Evolutionary conservation across 768 basidiomycete species (phyloP), one percentile per base, ranked within the genome.

Genomic region (Tephrocybe sp.): DNA sequence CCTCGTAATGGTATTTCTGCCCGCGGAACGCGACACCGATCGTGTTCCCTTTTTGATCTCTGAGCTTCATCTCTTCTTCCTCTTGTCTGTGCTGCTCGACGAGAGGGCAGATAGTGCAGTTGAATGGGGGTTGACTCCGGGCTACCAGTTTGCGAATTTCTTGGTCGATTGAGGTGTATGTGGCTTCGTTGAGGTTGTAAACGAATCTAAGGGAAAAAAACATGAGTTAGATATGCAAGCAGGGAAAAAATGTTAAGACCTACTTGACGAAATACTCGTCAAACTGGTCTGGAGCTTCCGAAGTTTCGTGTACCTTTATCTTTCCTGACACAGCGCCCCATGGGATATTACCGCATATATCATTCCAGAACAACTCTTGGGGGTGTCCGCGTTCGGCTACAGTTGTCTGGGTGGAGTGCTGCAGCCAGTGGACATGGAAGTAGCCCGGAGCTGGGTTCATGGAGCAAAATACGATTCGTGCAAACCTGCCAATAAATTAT

Each of bases 401-500:
- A n/a, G 80, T 62, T 0, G 82, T 85, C 48, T 78, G 75, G 0
- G 79, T 78, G 0, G 82, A 79, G 58, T 92, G 89, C 47, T 86
- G 78, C 23, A 87, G 79, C 88, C 88, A 92, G 31, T 82, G 87
- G 9, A 87, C 66, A 63, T 92, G 90, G 0, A 79, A 77, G 11
- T 1, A 51, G 65, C 47, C 73, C 65, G 4, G 67, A 52, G 13
- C 72, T 65, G 31, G 45, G 36, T 47, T 22, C 51, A 70, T 66
- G 13, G 75, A 64, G 49, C 89, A 75, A 45, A 72, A 78, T 0
- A 83, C 61, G 20, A 92, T 82, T 57, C 73, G 74, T 0, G 74
- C 87, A 64, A 91, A 89, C 87, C 88, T 90, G 56, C 13, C 39
- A 12, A 38, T 51, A 23, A 45, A 20, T 14, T 44, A n/a, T 38